Base-by-base conservation (phyloP, 2,329 filamentous ascomycete genomes). In the Colletotrichum eremochloae region DNA sequence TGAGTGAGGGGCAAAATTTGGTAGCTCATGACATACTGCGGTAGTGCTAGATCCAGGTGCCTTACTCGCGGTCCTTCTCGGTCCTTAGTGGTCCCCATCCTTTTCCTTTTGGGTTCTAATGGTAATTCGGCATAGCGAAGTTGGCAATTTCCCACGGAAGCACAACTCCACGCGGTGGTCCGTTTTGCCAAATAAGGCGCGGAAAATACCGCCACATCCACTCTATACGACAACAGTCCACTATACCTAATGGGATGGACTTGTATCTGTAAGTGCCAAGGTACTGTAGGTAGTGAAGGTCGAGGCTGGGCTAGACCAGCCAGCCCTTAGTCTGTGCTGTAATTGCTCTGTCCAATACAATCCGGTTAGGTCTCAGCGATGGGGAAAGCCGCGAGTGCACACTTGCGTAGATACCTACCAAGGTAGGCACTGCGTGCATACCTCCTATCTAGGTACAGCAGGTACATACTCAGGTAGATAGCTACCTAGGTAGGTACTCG, bases 91-190 rank as follows among this genome's bases (percentile, higher is more conserved):
- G 20, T 40, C 36, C 5, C 36, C 36, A 20, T 33, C 50, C 14
- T 53, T 29, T 53, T 33, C 15, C 8, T 24, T 33, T 18, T 1
- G 15, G 42, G 5, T 5, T 15, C 38, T 60, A 8, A 31, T 33
- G 29, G 12, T 57, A 36, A 57, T 84, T 88, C 76, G 93, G 90
- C 93, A 96, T 96, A 82, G 77, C 70, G 64, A 69, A 24, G 52
- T 50, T 61, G 52, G 31, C 31, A 56, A 56, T 52, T 60, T 56
- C 46, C 48, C 57, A 64, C 20, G 9, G 11, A 15, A 20, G 61
- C 46, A 33, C 46, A 31, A 52, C n/a, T 40, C 48, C 46, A 63
- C 61, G 46, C 33, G 9, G 31, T 12, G 24, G 24, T 50, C 24
- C 24, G 38, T 29, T 64, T 33, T 8, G 8, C 20, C 14, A 33